phyloP scores from a whole-genome alignment of 176 grass and related monocot genomes.

The barley (Hordeum vulgare) region DNA sequence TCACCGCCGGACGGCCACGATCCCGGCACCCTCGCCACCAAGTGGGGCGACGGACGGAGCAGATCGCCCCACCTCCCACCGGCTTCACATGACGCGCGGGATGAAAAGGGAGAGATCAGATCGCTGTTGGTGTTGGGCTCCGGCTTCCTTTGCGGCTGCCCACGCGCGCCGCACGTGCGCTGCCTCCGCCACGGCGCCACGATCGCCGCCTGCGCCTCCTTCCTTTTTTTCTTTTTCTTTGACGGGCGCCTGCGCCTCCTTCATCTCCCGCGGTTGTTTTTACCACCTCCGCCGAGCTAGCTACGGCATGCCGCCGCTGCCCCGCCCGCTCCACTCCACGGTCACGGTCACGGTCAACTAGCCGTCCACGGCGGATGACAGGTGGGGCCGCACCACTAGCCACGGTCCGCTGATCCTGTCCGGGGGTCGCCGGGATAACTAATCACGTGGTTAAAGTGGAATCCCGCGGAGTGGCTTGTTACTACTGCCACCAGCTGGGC shows the following conservation, averaged over 20 bases:
- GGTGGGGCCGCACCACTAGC: neutral
- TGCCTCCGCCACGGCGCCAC: neutral
- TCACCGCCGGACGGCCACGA: neutral
- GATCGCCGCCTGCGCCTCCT: neutral
- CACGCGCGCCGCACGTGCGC: slow-evolving; percentile 25
- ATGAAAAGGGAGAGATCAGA: slow-evolving; percentile 1
- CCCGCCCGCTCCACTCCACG: neutral
- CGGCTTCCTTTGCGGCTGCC: slow-evolving; percentile 19
- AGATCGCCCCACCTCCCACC: neutral
- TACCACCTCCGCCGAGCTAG: neutral
- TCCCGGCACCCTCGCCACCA: neutral
- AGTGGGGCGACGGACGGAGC: neutral
- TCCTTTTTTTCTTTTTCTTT: too few species aligned
- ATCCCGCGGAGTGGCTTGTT: slow-evolving; percentile 15
- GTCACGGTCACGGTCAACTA: neutral
- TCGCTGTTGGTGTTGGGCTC: neutral
- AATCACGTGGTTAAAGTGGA: slow-evolving; percentile 25
- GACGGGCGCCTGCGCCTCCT: neutral
- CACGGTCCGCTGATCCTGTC: neutral
- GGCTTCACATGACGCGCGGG: neutral
- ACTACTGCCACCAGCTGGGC: neutral
- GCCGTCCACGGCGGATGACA: neutral
- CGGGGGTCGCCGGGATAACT: neutral
- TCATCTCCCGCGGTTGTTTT: neutral
- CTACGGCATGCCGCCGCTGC: neutral